A percentile compares a stretch with the other conserved stretches of the same genome.
Conservation (phyloP, 208 protist genomes). For the Acanthamoeba divionensis region DNA sequence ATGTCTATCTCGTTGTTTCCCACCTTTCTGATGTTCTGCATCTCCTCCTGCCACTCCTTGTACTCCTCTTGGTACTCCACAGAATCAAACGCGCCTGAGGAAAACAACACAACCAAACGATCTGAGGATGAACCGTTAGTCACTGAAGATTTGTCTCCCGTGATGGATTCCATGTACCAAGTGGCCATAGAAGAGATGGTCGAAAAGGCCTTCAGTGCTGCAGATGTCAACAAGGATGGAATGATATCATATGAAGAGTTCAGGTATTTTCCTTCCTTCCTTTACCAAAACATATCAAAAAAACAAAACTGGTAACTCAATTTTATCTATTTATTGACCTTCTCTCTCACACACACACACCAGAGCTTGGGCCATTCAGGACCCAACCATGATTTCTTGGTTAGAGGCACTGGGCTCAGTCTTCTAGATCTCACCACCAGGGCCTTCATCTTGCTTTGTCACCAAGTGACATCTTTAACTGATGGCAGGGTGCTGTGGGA, state of each 20-base stretch:
- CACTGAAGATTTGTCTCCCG: constrained; percentile 14
- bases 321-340: not conserved
- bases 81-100: not conserved
- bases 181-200: constrained; percentile 53
- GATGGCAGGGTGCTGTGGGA: no score
- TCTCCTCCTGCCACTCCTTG: not conserved
- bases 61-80: not conserved
- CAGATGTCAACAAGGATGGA: constrained; percentile 42
- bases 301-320: no score
- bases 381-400: constrained; percentile 34
- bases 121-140: not conserved
- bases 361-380: constrained; percentile 42
- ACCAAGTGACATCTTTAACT: no score
- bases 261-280: not conserved
- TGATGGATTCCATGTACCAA: constrained; percentile 48
- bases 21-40: not conserved
- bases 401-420: constrained; percentile 38
- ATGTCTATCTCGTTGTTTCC: not conserved
- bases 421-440: not conserved
- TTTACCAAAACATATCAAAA: not conserved
- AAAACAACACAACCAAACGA: not conserved
- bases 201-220: constrained; percentile 30
- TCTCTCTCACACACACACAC: not conserved
- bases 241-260: constrained; percentile 44
- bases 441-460: no score